Conservation (phyloP, 129 eudicot genomes). For the sunflower (Helianthus annuus) region DNA sequence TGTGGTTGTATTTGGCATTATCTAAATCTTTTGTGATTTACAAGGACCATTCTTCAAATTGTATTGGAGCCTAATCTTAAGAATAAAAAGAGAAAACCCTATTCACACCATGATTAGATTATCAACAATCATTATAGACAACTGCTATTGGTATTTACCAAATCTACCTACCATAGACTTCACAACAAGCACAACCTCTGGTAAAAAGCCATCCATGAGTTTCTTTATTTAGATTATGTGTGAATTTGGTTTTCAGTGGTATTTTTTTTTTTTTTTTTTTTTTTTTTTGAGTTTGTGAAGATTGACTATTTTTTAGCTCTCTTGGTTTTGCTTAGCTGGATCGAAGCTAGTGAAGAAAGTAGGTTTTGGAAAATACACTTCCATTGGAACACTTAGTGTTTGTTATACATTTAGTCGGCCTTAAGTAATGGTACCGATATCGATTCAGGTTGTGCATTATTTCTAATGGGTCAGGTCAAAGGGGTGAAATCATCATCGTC, state of each 20-base stretch:
- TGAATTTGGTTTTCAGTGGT: conserved; percentile 5
- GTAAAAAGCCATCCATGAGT: neutral
- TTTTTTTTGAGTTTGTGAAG: neutral
- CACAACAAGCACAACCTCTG: neutral
- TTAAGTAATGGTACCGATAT: neutral
- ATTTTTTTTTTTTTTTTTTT: too few relatives aligned
- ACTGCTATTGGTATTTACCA: neutral
- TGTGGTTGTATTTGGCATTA: neutral
- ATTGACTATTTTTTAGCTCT: neutral
- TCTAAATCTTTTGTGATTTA: neutral
- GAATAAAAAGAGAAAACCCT: neutral
- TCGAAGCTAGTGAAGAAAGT: neutral
- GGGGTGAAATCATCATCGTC: too few relatives aligned
- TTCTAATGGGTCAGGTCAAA: neutral
- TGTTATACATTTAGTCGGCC: neutral
- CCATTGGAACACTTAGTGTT: neutral
- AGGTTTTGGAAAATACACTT: conserved; percentile 6
- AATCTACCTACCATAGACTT: neutral
- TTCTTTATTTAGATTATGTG: neutral
- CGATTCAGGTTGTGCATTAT: neutral
- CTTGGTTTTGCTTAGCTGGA: neutral
- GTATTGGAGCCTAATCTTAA: neutral
- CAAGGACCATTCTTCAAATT: neutral
- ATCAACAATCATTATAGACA: conserved; percentile 1
- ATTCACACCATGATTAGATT: neutral